Percentiles rank a stretch among this genome's conserved stretches.
phyloP scores from a whole-genome alignment of 352 stramenopile genomes.

The Globisporangium splendens region DNA sequence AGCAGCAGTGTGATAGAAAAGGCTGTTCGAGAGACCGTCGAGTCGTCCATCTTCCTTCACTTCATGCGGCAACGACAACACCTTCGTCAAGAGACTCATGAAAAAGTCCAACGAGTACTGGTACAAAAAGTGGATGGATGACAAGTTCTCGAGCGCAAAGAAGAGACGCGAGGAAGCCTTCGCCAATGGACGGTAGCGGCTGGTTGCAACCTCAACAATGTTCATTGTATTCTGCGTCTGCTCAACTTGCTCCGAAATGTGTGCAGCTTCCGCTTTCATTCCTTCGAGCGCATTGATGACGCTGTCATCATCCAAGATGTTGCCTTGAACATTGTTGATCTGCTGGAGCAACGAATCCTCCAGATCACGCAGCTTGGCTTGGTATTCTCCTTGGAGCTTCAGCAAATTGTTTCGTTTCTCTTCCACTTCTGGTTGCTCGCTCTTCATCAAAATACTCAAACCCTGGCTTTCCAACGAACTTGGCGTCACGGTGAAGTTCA shows the following conservation, averaged over 20 bases:
- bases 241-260: constrained; percentile 92
- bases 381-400: constrained; percentile 98
- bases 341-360: constrained; percentile 98
- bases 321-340: constrained; percentile 98
- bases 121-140: constrained; percentile 98
- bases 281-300: constrained; percentile 98
- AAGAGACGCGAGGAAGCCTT: constrained; percentile 85
- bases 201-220: constrained; percentile 88
- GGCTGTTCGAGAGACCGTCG: constrained; percentile 53
- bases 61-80: constrained; percentile 62
- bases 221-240: constrained; percentile 83
- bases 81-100: constrained; percentile 92
- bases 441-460: constrained; percentile 94
- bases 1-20: constrained; percentile 92
- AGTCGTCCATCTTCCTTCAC: constrained; percentile 37
- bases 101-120: constrained; percentile 99
- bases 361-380: constrained; percentile 94
- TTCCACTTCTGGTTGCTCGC: constrained; percentile 97
- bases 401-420: constrained; percentile 94
- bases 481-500: constrained; percentile 99
- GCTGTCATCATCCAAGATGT: constrained; percentile 98
- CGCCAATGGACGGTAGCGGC: constrained; percentile 95
- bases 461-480: constrained; percentile 97
- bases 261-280: constrained; percentile 96
- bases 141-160: constrained; percentile 92